These are phyloP conservation scores for Moricandia arvensis DNA, from an alignment of 345 rosid species.

Conservation along the genomic window DNA sequence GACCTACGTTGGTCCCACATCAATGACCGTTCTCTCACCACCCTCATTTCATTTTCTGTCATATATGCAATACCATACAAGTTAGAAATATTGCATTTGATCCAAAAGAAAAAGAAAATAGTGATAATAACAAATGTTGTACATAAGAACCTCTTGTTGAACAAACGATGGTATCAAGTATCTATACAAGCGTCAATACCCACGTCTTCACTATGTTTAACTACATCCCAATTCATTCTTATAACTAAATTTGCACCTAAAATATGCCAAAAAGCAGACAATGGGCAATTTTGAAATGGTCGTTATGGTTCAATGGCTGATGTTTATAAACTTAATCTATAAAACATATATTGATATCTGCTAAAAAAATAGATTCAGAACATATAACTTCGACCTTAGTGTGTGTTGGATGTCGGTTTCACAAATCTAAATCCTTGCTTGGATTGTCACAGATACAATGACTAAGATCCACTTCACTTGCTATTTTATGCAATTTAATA, in stretches of 20 bases:
- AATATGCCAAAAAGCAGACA: background rate
- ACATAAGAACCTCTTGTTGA: constrained; percentile 1
- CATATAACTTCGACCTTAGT: background rate
- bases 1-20: constrained; percentile 46
- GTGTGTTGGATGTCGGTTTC: background rate
- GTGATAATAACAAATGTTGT: background rate
- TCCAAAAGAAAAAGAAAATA: too few species aligned
- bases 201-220: background rate
- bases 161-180: background rate
- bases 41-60: constrained; percentile 32
- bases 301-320: background rate
- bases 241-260: background rate
- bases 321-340: background rate
- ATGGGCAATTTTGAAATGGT: background rate
- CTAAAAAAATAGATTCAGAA: background rate
- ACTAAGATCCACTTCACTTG: constrained; percentile 11
- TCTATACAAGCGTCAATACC: background rate
- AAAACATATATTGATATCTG: background rate
- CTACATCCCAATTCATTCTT: background rate
- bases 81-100: too few species aligned
- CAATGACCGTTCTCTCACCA: constrained; percentile 47
- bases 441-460: constrained; percentile 20
- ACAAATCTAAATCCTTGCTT: constrained; percentile 12
- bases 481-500: background rate
- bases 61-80: background rate